phyloP scores from a whole-genome alignment of 2,329 filamentous ascomycete genomes.

The Cladophialophora yegresii region DNA sequence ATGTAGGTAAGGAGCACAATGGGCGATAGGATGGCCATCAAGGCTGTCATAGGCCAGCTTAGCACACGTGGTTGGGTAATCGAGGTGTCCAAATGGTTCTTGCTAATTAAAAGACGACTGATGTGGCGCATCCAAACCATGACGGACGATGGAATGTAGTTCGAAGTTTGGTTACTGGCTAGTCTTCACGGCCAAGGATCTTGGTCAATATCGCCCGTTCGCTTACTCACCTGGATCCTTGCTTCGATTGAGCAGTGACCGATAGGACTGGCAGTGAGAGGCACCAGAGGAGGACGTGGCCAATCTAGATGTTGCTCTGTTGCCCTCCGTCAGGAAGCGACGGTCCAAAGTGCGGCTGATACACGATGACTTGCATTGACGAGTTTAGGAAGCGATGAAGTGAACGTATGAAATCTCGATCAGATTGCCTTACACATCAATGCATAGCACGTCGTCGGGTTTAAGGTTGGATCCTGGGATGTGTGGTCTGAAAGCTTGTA shows the following conservation, averaged over 20 bases:
- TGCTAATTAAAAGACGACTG: background rate
- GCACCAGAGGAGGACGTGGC: background rate
- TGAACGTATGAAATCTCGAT: background rate
- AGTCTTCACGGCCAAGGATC: background rate
- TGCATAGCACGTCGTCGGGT: background rate
- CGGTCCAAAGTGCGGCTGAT: background rate
- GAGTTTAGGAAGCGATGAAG: background rate
- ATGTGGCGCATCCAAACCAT: background rate
- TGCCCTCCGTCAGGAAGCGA: background rate
- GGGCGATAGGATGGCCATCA: background rate
- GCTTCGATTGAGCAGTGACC: background rate
- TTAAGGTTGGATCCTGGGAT: background rate
- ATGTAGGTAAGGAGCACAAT: too few relatives aligned
- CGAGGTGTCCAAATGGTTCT: background rate
- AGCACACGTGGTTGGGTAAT: background rate
- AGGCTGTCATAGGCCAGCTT: background rate
- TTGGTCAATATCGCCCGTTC: background rate
- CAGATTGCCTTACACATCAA: background rate
- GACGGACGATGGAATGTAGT: too few relatives aligned
- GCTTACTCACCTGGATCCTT: background rate
- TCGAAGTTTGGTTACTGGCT: too few relatives aligned
- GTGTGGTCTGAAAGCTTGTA: background rate
- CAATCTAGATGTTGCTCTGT: background rate
- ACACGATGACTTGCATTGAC: background rate
- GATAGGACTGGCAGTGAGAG: background rate